phyloP scores from a whole-genome alignment of 2,329 filamentous ascomycete genomes.

The Colletotrichum australisinense region DNA sequence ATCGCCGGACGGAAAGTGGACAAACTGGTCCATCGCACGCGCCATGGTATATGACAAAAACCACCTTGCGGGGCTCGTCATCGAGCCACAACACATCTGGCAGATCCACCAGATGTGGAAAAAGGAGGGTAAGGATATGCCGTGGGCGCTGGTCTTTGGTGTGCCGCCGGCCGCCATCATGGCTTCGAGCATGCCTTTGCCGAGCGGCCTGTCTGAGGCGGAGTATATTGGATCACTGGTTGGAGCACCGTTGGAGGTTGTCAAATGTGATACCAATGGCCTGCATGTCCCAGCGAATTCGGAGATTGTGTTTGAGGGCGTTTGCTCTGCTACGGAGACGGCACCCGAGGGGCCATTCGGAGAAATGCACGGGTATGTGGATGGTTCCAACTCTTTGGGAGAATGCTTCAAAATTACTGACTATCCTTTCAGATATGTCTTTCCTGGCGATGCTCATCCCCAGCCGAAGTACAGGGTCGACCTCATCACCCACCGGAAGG shows the following conservation, averaged over 20 bases:
- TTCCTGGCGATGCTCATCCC: not conserved
- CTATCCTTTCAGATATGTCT: slow-evolving; percentile 42
- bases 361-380: slow-evolving; percentile 46
- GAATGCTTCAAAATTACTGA: not conserved
- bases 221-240: slow-evolving; percentile 60
- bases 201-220: slow-evolving; percentile 58
- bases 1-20: slow-evolving; percentile 58
- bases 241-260: slow-evolving; percentile 56
- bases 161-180: slow-evolving; percentile 62
- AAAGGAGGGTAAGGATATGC: slow-evolving; percentile 55
- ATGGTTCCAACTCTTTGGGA: not conserved
- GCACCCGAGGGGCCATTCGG: slow-evolving; percentile 61
- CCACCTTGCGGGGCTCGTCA: slow-evolving; percentile 53
- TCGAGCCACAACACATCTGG: slow-evolving; percentile 58
- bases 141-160: slow-evolving; percentile 60
- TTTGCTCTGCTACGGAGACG: slow-evolving; percentile 54
- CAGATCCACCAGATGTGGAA: slow-evolving; percentile 60
- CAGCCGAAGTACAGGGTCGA: slow-evolving; percentile 56
- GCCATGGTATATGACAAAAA: slow-evolving; percentile 59
- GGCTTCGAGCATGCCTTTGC: slow-evolving; percentile 60
- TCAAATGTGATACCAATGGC: slow-evolving; percentile 64
- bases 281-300: slow-evolving; percentile 59
- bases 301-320: slow-evolving; percentile 64
- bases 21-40: slow-evolving; percentile 57
- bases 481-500: slow-evolving; percentile 58